A percentile compares a stretch with the other conserved stretches of the same genome.
These are phyloP conservation scores for Dendrothele bispora DNA, from an alignment of 768 basidiomycete species.

Conservation along the genomic window DNA sequence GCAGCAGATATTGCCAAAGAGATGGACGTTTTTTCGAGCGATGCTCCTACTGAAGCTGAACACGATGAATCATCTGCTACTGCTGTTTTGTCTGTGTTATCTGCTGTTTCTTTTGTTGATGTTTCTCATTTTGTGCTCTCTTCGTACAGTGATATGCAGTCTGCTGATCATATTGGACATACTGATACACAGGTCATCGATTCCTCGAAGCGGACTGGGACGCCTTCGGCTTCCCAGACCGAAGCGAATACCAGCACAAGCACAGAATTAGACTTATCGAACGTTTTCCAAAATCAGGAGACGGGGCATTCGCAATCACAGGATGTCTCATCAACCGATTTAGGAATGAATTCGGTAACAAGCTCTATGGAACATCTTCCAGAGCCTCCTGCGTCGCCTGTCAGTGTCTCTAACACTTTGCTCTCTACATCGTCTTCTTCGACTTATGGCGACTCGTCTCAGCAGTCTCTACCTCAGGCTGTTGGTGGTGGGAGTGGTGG, in stretches of 20 bases:
- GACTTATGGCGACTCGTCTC: constrained; percentile 46
- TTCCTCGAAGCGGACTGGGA: constrained; percentile 11
- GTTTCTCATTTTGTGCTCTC: constrained; percentile 21
- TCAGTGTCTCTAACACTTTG: constrained; percentile 52
- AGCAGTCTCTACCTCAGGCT: constrained; percentile 33
- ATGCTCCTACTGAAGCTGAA: constrained; percentile 15
- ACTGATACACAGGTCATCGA: constrained; percentile 42
- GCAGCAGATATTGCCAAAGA: constrained; percentile 10
- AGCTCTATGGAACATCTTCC: constrained; percentile 46
- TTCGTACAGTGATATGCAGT: constrained; percentile 39
- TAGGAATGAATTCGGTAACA: constrained; percentile 13
- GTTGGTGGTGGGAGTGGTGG: too few species aligned
- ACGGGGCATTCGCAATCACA: too few species aligned
- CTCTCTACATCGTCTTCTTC: constrained; percentile 40
- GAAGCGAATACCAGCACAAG: not conserved
- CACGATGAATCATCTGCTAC: constrained; percentile 28
- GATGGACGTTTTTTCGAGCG: too few species aligned
- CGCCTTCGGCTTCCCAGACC: not conserved
- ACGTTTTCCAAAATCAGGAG: too few species aligned
- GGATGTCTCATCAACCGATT: constrained; percentile 21
- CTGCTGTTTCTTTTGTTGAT: constrained; percentile 31
- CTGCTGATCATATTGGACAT: constrained; percentile 48
- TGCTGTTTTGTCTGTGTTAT: constrained; percentile 27
- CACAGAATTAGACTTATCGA: not conserved
- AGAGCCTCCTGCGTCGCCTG: constrained; percentile 59